Percentiles rank a stretch among this genome's conserved stretches.
These are phyloP conservation scores for Lolium perenne DNA, from an alignment of 176 grass and related monocot species.

Conservation along the genomic window DNA sequence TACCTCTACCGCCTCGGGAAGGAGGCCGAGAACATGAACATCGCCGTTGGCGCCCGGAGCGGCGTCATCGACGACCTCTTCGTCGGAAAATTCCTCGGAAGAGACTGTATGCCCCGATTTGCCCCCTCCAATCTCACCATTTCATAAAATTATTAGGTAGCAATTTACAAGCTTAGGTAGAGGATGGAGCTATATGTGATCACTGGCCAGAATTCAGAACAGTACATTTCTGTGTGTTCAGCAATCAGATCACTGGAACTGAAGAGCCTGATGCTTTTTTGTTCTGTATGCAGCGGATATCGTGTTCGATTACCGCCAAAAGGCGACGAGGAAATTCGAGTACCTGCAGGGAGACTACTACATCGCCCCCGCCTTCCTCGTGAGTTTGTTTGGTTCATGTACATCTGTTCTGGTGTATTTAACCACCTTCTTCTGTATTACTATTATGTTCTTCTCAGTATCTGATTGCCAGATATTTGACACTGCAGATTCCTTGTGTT, in stretches of 20 bases:
- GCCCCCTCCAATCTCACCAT: background rate
- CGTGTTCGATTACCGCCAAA: constrained; percentile 93
- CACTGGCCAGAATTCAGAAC: background rate
- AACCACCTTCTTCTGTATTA: background rate
- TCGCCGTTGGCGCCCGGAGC: constrained; percentile 70
- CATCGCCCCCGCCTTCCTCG: constrained; percentile 84
- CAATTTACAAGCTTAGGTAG: background rate
- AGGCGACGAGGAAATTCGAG: constrained; percentile 86
- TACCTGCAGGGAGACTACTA: constrained; percentile 94
- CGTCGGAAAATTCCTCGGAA: constrained; percentile 83
- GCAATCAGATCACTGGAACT: background rate
- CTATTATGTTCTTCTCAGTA: constrained; percentile 14
- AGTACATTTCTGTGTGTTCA: background rate
- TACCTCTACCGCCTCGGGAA: constrained; percentile 88
- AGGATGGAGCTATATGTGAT: constrained; percentile 13
- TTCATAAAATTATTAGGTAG: background rate
- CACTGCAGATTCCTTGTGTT: constrained; percentile 42
- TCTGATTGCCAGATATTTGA: constrained; percentile 46
- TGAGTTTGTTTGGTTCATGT: constrained; percentile 50
- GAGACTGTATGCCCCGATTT: constrained; percentile 55
- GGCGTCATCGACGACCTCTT: constrained; percentile 87
- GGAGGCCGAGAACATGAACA: constrained; percentile 93
- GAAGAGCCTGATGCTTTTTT: background rate
- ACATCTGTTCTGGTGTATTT: background rate
- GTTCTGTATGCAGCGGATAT: constrained; percentile 79